These are phyloP conservation scores for Xylaria sp. DNA, from an alignment of 2,329 filamentous ascomycete genomes.

Conservation along the genomic window DNA sequence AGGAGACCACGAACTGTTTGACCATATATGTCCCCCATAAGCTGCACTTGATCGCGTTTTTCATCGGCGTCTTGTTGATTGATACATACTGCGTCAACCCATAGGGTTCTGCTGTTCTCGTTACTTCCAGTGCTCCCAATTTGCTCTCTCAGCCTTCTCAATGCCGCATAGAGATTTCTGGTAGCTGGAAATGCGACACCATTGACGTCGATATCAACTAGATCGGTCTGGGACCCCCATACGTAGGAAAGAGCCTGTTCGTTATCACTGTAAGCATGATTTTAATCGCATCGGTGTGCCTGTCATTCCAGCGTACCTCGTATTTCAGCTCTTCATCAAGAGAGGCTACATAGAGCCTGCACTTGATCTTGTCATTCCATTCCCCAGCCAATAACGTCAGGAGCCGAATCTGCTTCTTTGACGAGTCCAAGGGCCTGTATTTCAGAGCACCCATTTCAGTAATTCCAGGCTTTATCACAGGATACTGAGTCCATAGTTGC, in stretches of 20 bases:
- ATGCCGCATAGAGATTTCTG: slow-evolving; percentile 21
- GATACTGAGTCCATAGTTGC: neutral
- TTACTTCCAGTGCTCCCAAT: neutral
- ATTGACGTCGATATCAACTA: slow-evolving; percentile 24
- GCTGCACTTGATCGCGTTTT: slow-evolving; percentile 14
- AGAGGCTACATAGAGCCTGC: slow-evolving; percentile 20
- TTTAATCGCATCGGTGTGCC: neutral
- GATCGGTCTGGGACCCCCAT: slow-evolving; percentile 21
- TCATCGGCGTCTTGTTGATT: slow-evolving; percentile 22
- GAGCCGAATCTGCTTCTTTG: slow-evolving; percentile 25
- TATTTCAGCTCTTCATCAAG: slow-evolving; percentile 24
- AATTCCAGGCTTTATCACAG: neutral
- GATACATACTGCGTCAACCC: slow-evolving; percentile 27
- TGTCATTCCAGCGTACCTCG: slow-evolving; percentile 13
- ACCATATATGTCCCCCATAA: slow-evolving; percentile 29
- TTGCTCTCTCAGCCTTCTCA: slow-evolving; percentile 23
- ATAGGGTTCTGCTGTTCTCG: slow-evolving; percentile 12
- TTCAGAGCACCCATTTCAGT: slow-evolving; percentile 9
- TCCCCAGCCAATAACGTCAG: slow-evolving; percentile 16
- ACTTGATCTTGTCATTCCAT: slow-evolving; percentile 27
- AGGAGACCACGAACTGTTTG: slow-evolving; percentile 25
- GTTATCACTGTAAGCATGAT: neutral
- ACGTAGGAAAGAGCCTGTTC: slow-evolving; percentile 28
- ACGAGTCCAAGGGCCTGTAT: slow-evolving; percentile 14
- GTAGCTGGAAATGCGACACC: slow-evolving; percentile 14